Evolutionary conservation across 106 monocot genomes (phyloP).

Genomic region (Ottelia alismoides): DNA sequence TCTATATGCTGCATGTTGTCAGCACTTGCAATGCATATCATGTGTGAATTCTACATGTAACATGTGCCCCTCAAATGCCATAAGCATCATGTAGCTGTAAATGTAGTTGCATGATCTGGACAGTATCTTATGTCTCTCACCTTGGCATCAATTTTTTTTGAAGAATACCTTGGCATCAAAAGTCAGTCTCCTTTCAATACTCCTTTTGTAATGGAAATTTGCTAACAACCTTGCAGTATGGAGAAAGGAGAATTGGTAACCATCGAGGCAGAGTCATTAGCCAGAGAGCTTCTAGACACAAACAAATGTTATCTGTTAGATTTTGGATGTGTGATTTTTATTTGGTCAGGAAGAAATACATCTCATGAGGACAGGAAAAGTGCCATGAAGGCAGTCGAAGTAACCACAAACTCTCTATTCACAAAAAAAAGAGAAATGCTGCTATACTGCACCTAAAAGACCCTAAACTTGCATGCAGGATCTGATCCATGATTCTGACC

Average conservation of each 20-base stretch:
- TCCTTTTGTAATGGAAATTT: background rate
- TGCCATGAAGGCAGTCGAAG: conserved; percentile 53
- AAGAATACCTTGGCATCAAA: conserved; percentile 1
- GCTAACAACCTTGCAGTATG: background rate
- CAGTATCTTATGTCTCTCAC: too few relatives aligned
- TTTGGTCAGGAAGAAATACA: conserved; percentile 75
- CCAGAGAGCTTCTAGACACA: conserved; percentile 55
- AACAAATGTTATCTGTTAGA: conserved; percentile 81
- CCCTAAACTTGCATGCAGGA: conserved; percentile 23
- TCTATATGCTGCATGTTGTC: too few relatives aligned
- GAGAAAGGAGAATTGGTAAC: too few relatives aligned
- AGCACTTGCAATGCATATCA: too few relatives aligned
- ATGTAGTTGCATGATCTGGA: too few relatives aligned
- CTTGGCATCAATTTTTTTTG: background rate
- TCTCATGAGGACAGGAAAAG: conserved; percentile 66
- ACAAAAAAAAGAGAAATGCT: too few relatives aligned
- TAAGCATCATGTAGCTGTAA: too few relatives aligned
- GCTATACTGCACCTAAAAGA: too few relatives aligned
- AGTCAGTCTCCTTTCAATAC: background rate
- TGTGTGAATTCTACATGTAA: too few relatives aligned
- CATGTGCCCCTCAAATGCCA: too few relatives aligned
- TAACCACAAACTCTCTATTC: too few relatives aligned
- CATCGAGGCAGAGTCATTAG: conserved; percentile 33
- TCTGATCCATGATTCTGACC: conserved; percentile 36
- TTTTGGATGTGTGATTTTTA: conserved; percentile 62